Base-by-base conservation (phyloP, 441 rosid genomes). In the Monsonia emarginata region DNA sequence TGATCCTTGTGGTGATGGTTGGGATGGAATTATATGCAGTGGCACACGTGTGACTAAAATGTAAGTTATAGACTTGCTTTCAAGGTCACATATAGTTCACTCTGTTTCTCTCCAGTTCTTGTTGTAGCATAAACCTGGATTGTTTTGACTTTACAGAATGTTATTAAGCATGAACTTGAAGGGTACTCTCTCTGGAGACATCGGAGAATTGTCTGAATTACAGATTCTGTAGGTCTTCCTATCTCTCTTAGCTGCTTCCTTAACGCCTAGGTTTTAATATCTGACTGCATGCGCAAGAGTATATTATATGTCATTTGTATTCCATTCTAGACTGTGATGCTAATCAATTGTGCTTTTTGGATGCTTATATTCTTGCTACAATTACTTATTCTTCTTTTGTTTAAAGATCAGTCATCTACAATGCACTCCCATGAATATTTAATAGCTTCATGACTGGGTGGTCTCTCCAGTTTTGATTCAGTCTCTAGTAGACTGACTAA, bases 21-120 rank as follows among this genome's bases (percentile, higher is more conserved):
- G 99, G 99, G 89, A 69, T 0, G 99, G 99, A 68, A 80, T 91
- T 62, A 3, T 0, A 5, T 94, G 99, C 78, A 38, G 18, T 46
- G 57, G 65, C 66, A 27, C 83, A 5, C 90, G 92, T 0, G 77
- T 94, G 22, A 73, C 77, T n/a, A 74, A 86, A 70, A 80, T 94
- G 99, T 91, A 82, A 70, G 72, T 58, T 65, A 36, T 59, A 21
- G 31, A 8, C 14, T 44, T 0, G 8, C 21, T 57, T 56, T 42
- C 24, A 40, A 59, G 57, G 21, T 46, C 46, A 40, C 21, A 18
- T 16, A 46, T 4, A 16, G 21, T 46, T 46, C 19, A 44, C n/a
- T 14, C 52, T 14, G 52, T 44, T 44, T 16, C 32, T 61, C 16
- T 66, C 48, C 64, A 1, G 7, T 46, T 42, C 34, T 46, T 26